phyloP scores from a whole-genome alignment of 179 eudicot genomes.

The Actinidia arguta region DNA sequence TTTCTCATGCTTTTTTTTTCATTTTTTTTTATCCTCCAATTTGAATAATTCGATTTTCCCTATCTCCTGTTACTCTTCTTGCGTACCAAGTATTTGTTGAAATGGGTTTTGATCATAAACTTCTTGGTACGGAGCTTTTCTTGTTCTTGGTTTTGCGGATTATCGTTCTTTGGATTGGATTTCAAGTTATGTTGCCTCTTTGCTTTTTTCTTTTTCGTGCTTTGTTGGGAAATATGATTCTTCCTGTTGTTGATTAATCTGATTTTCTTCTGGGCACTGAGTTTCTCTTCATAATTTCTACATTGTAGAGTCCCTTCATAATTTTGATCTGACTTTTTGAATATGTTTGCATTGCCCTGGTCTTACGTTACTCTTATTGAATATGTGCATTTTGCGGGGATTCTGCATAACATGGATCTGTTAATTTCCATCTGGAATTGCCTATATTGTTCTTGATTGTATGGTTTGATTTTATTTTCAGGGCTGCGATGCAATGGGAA shows the following conservation, averaged over 20 bases:
- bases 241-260: too few species aligned
- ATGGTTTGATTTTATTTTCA: constrained; percentile 1
- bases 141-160: background rate
- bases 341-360: background rate
- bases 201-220: too few species aligned
- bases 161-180: too few species aligned
- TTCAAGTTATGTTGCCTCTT: too few species aligned
- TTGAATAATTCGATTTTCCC: too few species aligned
- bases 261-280: background rate
- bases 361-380: background rate
- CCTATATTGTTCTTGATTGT: background rate
- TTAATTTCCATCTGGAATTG: background rate
- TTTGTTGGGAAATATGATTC: too few species aligned
- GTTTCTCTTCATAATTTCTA: background rate
- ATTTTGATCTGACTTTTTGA: background rate
- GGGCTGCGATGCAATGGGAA: constrained; percentile 23
- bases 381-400: background rate
- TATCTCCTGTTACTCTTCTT: too few species aligned
- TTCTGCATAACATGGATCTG: background rate
- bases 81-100: too few species aligned
- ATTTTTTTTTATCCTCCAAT: too few species aligned
- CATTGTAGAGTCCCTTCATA: background rate
- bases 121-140: too few species aligned
- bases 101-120: too few species aligned
- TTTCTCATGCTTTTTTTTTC: too few species aligned